Conservation (phyloP, 345 rosid species). For the Gossypium longicalyx region DNA sequence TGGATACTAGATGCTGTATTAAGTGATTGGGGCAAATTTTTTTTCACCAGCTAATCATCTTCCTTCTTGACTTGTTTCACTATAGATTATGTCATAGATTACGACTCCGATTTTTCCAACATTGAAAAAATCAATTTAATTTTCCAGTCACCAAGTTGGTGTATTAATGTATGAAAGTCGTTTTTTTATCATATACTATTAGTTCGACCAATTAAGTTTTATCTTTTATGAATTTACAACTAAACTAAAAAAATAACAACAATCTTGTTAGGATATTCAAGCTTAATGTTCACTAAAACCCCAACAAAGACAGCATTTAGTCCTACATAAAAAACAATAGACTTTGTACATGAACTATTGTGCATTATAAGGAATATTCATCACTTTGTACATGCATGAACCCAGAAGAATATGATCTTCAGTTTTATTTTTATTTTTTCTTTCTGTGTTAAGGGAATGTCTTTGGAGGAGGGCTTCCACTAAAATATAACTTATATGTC, state of each 20-base stretch:
- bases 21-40: neutral
- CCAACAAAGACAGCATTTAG: constrained; percentile 11
- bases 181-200: too few species aligned
- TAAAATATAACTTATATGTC: neutral
- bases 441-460: constrained; percentile 5
- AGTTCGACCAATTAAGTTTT: too few species aligned
- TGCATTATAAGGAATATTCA: constrained; percentile 8
- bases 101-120: neutral
- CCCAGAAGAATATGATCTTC: constrained; percentile 8
- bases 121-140: neutral
- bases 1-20: neutral
- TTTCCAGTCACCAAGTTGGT: neutral
- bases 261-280: neutral
- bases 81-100: constrained; percentile 14
- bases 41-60: constrained; percentile 6
- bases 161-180: too few species aligned
- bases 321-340: neutral
- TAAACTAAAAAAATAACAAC: neutral
- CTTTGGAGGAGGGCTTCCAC: neutral
- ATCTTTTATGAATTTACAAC: too few species aligned
- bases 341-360: neutral
- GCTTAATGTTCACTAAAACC: constrained; percentile 4
- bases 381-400: constrained; percentile 15
- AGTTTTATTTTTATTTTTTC: neutral
- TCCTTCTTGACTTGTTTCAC: constrained; percentile 4